Base-by-base conservation (phyloP, 2,329 filamentous ascomycete species). In the Fusarium sp. region DNA sequence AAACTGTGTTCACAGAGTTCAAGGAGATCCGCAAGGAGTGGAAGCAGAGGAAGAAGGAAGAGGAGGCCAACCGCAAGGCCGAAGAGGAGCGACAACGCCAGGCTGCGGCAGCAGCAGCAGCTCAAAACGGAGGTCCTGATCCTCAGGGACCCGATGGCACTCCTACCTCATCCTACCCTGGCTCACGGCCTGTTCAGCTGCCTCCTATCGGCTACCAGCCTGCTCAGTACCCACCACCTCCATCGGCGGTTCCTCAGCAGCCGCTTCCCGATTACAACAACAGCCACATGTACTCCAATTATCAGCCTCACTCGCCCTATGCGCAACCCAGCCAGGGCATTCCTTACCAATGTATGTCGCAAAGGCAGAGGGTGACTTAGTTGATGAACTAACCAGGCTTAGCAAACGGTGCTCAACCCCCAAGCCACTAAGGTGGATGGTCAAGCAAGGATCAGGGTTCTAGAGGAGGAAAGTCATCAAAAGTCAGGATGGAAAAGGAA, bases 1-100 rank as follows among this genome's bases (percentile, higher is more conserved):
- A 74, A 78, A 74, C 23, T 11, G 3, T n/a, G 58, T 8, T 66
- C 75, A 70, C 77, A 98, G 96, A 98, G 80, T 98, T 99, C 83
- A 99, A 99, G 79, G 96, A 99, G 77, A 97, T 98, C 64, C 92
- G 96, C 69, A 98, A 98, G 78, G 95, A 98, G 77, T 99, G 96
- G 96, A 99, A 98, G 84, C 92, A 93, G 38, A 93, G 96, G 76
- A 98, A 98, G 88, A 99, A 99, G 92, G 96, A 98, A 79, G 95
- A 98, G 69, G 94, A 97, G 38, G 67, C 67, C 18, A 67, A 64
- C n/a, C 67, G 67, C 38, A 70, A 70, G 59, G 67, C 67, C 11
- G 96, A 98, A 79, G 95, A 98, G 71, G 94, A 97, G 77, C 92
- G 94, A 58, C 90, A 89, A 79, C 87, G 85, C 49, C 74, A 74